Percentiles rank a stretch among this genome's conserved stretches.
Conservation (phyloP, 257 asterid genomes). For the Solanum arcanum region DNA sequence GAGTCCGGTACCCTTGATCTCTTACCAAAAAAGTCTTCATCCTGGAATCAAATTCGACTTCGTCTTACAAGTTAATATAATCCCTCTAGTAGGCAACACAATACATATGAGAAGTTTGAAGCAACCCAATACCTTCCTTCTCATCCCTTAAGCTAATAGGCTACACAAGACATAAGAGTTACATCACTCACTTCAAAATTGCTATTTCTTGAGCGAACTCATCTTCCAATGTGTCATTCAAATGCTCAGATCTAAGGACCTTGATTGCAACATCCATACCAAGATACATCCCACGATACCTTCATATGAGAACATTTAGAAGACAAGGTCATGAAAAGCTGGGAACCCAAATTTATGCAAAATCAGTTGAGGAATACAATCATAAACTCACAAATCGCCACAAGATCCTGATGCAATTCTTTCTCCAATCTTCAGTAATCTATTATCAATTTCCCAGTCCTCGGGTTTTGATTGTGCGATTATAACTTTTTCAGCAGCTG, state of each 20-base stretch:
- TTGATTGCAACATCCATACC: constrained; percentile 81
- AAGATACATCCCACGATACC: constrained; percentile 72
- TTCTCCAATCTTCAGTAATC: constrained; percentile 66
- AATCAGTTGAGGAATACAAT: not conserved
- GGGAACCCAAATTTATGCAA: not conserved
- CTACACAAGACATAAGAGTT: not conserved
- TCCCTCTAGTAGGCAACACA: not conserved
- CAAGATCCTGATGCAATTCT: constrained; percentile 86
- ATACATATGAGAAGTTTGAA: not conserved
- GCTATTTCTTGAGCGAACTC: constrained; percentile 79
- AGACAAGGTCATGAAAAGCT: not conserved
- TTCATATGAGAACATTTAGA: constrained; percentile 16
- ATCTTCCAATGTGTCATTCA: constrained; percentile 49
- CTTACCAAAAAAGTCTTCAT: not conserved
- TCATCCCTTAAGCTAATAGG: not conserved
- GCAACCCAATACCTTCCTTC: not conserved
- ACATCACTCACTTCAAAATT: constrained; percentile 48
- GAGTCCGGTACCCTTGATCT: not conserved
- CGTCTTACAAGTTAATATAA: not conserved
- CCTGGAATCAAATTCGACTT: not conserved
- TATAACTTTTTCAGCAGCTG: constrained; percentile 31
- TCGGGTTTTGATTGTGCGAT: constrained; percentile 24
- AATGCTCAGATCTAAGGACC: constrained; percentile 69
- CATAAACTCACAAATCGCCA: constrained; percentile 66
- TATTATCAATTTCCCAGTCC: constrained; percentile 74